Evolutionary conservation across 2,329 filamentous ascomycete genomes (phyloP), one percentile per base, ranked within the genome.

Genomic region (Nemania bipapillata): DNA sequence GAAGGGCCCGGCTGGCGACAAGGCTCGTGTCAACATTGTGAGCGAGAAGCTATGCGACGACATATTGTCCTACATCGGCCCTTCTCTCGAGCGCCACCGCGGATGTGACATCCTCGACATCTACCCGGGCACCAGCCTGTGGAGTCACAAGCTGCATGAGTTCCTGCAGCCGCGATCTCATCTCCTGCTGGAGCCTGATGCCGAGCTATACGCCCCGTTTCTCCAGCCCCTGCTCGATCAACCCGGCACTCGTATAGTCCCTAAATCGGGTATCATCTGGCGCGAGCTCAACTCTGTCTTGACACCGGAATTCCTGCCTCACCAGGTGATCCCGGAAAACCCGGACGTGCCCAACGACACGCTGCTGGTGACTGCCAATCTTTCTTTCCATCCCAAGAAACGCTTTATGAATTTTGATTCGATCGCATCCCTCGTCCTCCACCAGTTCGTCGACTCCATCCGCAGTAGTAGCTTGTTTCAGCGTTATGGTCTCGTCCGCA

Each of bases 101-200:
- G 92, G 92, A 62, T 94, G 94, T 80, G 94, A 97, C 75, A 86
- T 98, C 52, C 83, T 99, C 74, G 95, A 98, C 77, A 83, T 97
- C 64, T 93, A 94, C 78, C 95, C 95, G 0, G 94, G 94, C 15
- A 82, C 83, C 0, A 93, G 94, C 8, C 62, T 97, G 2, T 96
- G 91, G 88, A 97, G 94, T 37, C 83, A 84, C 30, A 92, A 91
- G 74, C 83, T 98, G 0, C 89, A 97, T 77, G 85, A 92, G 0
- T 82, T 86, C 53, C 83, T 99, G 7, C 82, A 93, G 74, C 95
- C 95, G 4, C 89, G 93, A 65, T 90, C 88, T 4, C 96, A 99
- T 81, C 82, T 97, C 52, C 84, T 99, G 49, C 85, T 97, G 80
- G 94, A 98, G 76, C 89, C 90, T 2, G 87, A 92, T 37, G 78